Base-by-base conservation (phyloP, 164 flowering plant species). In the Macadamia integrifolia region DNA sequence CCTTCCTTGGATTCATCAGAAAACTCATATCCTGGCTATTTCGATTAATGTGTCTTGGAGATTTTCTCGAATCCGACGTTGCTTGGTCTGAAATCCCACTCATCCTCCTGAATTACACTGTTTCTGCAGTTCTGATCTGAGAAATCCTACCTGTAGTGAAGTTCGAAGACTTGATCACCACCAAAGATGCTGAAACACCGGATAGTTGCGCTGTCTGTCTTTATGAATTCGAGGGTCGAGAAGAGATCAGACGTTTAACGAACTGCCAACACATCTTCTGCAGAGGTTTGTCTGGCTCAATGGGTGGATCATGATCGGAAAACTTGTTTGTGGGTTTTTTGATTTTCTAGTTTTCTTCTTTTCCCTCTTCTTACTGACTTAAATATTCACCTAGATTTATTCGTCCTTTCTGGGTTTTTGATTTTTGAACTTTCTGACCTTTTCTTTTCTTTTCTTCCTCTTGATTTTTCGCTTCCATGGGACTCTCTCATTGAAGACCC, bases 401-500 rank as follows among this genome's bases (percentile, higher is more conserved):
- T 46, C 50, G 9, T 46, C 50, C 13, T 46, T 46, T 9, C 50
- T 46, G 9, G 50, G 9, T 46, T 46, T 46, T 46, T 11, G 13
- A 46, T 46, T 46, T 46, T 9, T 46, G 50, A 46, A 1, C 50
- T 17, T 58, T 58, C 15, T 18, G 42, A 23, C 43, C 29, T 4
- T 52, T 12, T 23, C 23, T 23, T 23, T 23, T 48, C 18, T 9
- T 50, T 3, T 46, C 60, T n/a, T 13, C 49, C 43, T 6, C 11
- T 18, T 53, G 67, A 13, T 50, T 9, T 4, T 29, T 60, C 56
- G 65, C 50, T 76, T 68, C 80, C 77, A 92, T 92, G 97, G 97
- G 97, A 63, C 84, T 92, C 63, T 92, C 95, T 82, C 90, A 89
- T 74, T 95, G 89, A 75, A 92, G 88, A 80, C 88, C 87, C 71